phyloP scores from a whole-genome alignment of 2,329 filamentous ascomycete species.

The Venturia aucupariae region DNA sequence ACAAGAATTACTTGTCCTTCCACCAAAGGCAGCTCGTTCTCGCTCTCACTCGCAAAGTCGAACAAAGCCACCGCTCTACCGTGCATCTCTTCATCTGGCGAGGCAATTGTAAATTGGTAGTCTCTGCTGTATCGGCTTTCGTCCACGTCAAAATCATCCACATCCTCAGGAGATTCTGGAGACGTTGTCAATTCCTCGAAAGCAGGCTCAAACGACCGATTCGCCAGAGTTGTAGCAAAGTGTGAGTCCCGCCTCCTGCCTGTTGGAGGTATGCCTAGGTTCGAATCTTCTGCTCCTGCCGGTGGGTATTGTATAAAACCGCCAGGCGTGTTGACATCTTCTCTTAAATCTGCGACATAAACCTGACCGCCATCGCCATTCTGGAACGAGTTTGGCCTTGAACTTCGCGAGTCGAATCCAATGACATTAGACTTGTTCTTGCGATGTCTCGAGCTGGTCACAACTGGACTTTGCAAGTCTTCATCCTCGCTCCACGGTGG shows the following conservation, averaged over 20 bases:
- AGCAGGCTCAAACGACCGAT: slow-evolving; percentile 29
- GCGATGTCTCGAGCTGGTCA: slow-evolving; percentile 74
- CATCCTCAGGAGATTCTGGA: slow-evolving; percentile 32
- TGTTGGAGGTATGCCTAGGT: slow-evolving; percentile 24
- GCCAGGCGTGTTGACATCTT: slow-evolving; percentile 61
- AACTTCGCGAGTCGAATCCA: slow-evolving; percentile 30
- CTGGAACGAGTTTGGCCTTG: slow-evolving; percentile 25
- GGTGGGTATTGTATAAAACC: slow-evolving; percentile 71
- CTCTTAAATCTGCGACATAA: slow-evolving; percentile 59
- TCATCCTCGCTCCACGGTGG: slow-evolving; percentile 95
- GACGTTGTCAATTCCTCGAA: slow-evolving; percentile 22
- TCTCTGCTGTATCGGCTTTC: slow-evolving; percentile 79
- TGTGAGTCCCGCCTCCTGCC: slow-evolving; percentile 41
- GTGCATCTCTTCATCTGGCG: slow-evolving; percentile 94
- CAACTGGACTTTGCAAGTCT: slow-evolving; percentile 79
- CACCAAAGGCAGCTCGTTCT: slow-evolving; percentile 85
- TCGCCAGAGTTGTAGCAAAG: slow-evolving; percentile 40
- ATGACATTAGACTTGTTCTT: slow-evolving; percentile 56
- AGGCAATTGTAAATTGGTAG: slow-evolving; percentile 91
- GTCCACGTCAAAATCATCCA: slow-evolving; percentile 44
- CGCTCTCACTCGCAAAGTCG: slow-evolving; percentile 89
- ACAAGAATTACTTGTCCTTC: slow-evolving; percentile 97
- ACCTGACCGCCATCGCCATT: slow-evolving; percentile 63
- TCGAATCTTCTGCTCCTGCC: slow-evolving; percentile 15
- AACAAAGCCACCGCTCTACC: slow-evolving; percentile 93